Evolutionary conservation across 164 flowering plant genomes (phyloP).

Genomic region (Magnolia sinica): DNA sequence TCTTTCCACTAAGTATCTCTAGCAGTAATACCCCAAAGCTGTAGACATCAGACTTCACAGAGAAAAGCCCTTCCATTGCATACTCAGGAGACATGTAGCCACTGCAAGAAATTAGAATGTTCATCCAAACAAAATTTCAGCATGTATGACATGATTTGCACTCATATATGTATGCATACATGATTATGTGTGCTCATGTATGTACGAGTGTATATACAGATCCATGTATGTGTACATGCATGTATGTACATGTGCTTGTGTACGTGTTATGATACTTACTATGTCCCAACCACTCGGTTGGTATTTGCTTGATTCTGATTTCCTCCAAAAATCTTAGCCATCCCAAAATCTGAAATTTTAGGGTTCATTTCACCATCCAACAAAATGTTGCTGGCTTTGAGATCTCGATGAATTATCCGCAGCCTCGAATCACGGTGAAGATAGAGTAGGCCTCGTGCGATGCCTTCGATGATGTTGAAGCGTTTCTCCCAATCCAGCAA

Average conservation of each 20-base stretch:
- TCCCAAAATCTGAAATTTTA: conserved; percentile 53
- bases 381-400: conserved; percentile 51
- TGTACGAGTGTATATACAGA: no score
- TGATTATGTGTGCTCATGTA: no score
- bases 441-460: conserved; percentile 51
- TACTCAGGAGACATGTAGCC: conserved; percentile 10
- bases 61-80: background rate
- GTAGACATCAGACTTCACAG: conserved; percentile 2
- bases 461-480: conserved; percentile 28
- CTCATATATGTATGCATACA: background rate
- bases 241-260: no score
- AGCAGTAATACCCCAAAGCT: conserved; percentile 3
- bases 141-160: background rate
- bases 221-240: no score
- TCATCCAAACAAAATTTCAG: background rate
- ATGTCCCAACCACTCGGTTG: conserved; percentile 31
- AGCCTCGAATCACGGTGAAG: conserved; percentile 46
- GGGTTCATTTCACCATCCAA: conserved; percentile 43
- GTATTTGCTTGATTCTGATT: conserved; percentile 26
- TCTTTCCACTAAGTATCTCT: conserved; percentile 2
- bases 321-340: conserved; percentile 39
- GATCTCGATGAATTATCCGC: conserved; percentile 51
- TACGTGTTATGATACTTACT: conserved; percentile 20
- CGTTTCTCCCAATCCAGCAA: conserved; percentile 24
- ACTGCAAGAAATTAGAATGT: background rate